Evolutionary conservation across 441 rosid species (phyloP).

Genomic region (Adansonia rubrostipa): DNA sequence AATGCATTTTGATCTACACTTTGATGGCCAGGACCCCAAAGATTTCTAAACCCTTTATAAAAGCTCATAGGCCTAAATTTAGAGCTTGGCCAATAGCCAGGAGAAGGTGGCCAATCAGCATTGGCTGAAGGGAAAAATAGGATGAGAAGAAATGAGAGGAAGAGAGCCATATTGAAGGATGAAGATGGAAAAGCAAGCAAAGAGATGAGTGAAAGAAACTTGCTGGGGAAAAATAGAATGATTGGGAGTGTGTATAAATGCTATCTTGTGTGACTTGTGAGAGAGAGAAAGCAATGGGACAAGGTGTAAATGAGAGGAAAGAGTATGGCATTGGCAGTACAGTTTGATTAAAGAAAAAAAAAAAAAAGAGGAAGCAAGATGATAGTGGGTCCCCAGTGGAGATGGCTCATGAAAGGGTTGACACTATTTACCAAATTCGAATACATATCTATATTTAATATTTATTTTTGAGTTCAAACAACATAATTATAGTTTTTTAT

Average conservation of each 20-base stretch:
- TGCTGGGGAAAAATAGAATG: constrained; percentile 34
- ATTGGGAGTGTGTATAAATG: constrained; percentile 50
- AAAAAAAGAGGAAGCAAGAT: background rate
- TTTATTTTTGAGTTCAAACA: too few species aligned
- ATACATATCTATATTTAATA: too few species aligned
- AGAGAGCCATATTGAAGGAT: constrained; percentile 41
- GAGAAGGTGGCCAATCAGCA: constrained; percentile 82
- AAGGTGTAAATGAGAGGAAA: constrained; percentile 27
- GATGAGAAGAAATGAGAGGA: constrained; percentile 40
- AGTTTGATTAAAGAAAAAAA: constrained; percentile 23
- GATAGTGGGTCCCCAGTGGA: constrained; percentile 34
- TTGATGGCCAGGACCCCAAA: constrained; percentile 91
- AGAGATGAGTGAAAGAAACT: background rate
- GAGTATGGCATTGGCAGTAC: constrained; percentile 26
- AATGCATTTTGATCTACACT: constrained; percentile 60
- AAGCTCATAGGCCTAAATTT: constrained; percentile 70
- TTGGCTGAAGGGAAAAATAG: constrained; percentile 46
- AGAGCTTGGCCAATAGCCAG: constrained; percentile 95
- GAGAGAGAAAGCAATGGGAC: constrained; percentile 28
- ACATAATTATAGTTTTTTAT: background rate
- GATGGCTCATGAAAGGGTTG: background rate
- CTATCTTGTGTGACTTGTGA: constrained; percentile 34
- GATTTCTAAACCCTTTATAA: constrained; percentile 67
- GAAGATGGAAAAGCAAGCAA: constrained; percentile 21
- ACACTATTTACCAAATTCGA: too few species aligned